Conservation (phyloP, 257 asterid species). For the Solanum sejunctum region DNA sequence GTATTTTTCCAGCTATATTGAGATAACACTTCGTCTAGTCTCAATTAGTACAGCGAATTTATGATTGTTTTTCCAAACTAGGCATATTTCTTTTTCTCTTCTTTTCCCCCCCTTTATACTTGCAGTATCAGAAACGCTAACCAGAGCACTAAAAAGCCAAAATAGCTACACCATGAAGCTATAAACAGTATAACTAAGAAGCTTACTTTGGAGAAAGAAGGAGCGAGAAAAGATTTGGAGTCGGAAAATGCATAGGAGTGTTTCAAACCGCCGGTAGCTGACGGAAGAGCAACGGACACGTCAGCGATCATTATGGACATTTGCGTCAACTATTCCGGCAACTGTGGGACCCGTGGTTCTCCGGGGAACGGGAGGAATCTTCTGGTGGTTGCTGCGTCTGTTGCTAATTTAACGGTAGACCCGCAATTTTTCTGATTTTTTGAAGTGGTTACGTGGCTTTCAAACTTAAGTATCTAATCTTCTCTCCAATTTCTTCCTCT, state of each 20-base stretch:
- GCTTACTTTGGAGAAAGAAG: conserved; percentile 38
- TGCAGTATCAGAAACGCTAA: neutral
- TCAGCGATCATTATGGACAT: conserved; percentile 45
- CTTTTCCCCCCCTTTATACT: neutral
- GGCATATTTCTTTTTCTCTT: neutral
- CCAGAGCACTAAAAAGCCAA: neutral
- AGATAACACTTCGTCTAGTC: neutral
- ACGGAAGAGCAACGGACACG: conserved; percentile 34
- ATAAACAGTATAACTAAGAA: neutral
- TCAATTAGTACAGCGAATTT: neutral
- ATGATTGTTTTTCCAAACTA: neutral
- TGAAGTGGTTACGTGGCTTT: neutral
- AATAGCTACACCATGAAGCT: neutral
- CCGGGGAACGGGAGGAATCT: neutral
- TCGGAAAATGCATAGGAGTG: conserved; percentile 25
- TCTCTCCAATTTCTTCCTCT: neutral
- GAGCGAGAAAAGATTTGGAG: conserved; percentile 24
- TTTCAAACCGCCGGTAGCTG: conserved; percentile 29
- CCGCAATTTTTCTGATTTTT: neutral
- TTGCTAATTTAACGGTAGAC: neutral
- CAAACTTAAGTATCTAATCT: neutral
- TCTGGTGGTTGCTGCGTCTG: neutral
- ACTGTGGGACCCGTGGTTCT: neutral
- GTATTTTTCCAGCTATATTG: neutral
- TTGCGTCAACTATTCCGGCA: conserved; percentile 18